Conservation (phyloP, 2,329 filamentous ascomycete species). For the Diaporthe destruens region DNA sequence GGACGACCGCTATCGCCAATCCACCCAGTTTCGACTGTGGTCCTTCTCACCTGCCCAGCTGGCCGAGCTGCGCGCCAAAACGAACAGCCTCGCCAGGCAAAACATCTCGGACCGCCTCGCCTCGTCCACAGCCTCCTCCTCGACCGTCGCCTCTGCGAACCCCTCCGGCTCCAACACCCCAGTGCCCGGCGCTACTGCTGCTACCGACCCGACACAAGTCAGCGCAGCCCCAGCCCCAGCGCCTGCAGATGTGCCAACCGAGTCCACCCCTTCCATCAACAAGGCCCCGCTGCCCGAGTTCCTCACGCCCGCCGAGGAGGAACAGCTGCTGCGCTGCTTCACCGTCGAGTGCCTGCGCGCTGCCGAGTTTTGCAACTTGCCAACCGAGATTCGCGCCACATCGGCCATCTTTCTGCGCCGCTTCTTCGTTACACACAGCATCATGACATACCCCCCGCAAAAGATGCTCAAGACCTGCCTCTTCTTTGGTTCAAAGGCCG, state of each 20-base stretch:
- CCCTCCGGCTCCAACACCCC: constrained; percentile 50
- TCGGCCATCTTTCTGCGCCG: constrained; percentile 91
- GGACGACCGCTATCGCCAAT: constrained; percentile 90
- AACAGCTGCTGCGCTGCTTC: constrained; percentile 84
- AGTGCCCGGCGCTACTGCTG: constrained; percentile 43
- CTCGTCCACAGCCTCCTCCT: constrained; percentile 63
- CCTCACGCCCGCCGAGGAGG: constrained; percentile 86
- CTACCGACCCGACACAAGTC: constrained; percentile 17
- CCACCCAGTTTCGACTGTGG: constrained; percentile 93
- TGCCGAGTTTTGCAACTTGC: constrained; percentile 65
- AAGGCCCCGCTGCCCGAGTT: constrained; percentile 74
- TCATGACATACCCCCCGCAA: constrained; percentile 95
- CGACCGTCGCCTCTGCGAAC: constrained; percentile 52
- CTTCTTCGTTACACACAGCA: constrained; percentile 95
- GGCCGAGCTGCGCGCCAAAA: constrained; percentile 77
- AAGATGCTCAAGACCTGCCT: constrained; percentile 90
- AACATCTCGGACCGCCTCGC: constrained; percentile 71
- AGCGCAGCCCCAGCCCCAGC: neutral
- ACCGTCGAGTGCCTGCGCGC: constrained; percentile 70
- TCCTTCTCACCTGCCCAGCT: constrained; percentile 85
- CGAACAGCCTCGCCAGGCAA: constrained; percentile 78
- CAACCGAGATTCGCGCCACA: constrained; percentile 73
- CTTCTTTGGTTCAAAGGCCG: constrained; percentile 94
- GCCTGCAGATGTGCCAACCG: constrained; percentile 38
- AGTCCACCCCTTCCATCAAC: constrained; percentile 46